Percentiles rank a stretch among this genome's conserved stretches.
phyloP scores from a whole-genome alignment of 2,329 filamentous ascomycete species.

The Ophiostoma ulmi region DNA sequence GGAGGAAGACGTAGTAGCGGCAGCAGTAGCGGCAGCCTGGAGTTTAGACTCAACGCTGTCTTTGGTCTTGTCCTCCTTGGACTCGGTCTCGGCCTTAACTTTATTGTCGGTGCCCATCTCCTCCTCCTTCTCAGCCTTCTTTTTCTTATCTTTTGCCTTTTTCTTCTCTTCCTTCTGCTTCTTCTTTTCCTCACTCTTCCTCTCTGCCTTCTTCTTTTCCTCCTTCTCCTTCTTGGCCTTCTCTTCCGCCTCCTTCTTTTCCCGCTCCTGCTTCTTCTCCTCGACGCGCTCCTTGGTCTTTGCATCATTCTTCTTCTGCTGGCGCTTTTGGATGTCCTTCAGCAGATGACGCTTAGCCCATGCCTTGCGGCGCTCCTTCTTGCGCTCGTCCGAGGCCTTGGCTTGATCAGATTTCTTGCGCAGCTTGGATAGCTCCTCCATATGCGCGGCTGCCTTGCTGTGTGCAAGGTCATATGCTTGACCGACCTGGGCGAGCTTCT shows the following conservation, averaged over 20 bases:
- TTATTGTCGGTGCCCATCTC: background rate
- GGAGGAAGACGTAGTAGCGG: background rate
- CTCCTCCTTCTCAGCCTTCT: background rate
- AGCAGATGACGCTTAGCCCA: constrained; percentile 39
- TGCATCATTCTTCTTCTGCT: constrained; percentile 41
- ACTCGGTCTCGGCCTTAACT: background rate
- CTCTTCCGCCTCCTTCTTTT: constrained; percentile 29
- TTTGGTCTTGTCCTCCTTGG: background rate
- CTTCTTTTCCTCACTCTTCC: background rate
- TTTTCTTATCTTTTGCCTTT: background rate
- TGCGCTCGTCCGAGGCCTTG: constrained; percentile 42
- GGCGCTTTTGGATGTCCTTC: constrained; percentile 38
- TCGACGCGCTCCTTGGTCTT: constrained; percentile 36
- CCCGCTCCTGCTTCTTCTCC: constrained; percentile 29
- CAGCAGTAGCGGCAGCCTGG: constrained; percentile 4
- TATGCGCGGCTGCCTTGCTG: constrained; percentile 46
- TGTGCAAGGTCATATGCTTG: constrained; percentile 66
- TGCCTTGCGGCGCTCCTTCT: constrained; percentile 39
- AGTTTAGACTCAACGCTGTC: background rate
- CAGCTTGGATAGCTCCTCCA: constrained; percentile 42
- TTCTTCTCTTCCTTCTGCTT: background rate
- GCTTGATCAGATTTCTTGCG: constrained; percentile 47
- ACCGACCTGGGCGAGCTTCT: constrained; percentile 69
- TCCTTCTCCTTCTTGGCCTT: constrained; percentile 7
- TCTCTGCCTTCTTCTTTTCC: background rate